phyloP scores from a whole-genome alignment of 2,329 filamentous ascomycete species.

The Cladophialophora yegresii region DNA sequence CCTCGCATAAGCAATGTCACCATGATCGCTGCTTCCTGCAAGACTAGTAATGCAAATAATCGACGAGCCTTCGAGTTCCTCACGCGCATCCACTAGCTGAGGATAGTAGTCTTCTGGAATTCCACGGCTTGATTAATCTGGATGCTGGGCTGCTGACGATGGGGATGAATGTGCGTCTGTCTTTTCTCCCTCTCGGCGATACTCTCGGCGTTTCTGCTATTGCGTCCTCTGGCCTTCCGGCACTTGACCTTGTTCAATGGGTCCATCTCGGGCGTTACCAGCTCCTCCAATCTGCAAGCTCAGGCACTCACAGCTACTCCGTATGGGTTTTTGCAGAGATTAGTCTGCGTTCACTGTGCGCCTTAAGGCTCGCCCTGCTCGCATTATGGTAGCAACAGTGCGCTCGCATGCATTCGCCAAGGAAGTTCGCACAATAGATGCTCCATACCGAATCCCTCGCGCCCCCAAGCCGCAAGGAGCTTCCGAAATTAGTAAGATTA shows the following conservation, averaged over 20 bases:
- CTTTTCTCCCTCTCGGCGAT: conserved; percentile 12
- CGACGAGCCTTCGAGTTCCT: not conserved
- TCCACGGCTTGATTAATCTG: conserved; percentile 13
- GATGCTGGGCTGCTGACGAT: not conserved
- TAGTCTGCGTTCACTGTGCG: not conserved
- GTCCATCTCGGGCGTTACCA: not conserved
- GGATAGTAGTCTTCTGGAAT: conserved; percentile 6
- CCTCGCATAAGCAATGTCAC: not conserved
- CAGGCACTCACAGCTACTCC: not conserved
- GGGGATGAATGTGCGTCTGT: not conserved
- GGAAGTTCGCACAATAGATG: not conserved
- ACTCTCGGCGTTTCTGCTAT: conserved; percentile 20
- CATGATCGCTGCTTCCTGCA: not conserved
- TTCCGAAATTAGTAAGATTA: conserved; percentile 6
- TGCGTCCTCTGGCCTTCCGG: not conserved
- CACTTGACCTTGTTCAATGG: not conserved
- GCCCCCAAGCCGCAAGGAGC: conserved; percentile 5
- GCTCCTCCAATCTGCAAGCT: not conserved
- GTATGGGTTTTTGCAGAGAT: not conserved
- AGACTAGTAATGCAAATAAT: not conserved
- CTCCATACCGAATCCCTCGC: not conserved
- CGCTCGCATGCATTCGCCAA: not conserved
- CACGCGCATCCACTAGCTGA: not conserved
- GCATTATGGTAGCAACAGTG: not conserved
- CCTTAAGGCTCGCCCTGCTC: not conserved